Evolutionary conservation across 768 basidiomycete genomes (phyloP).

Genomic region (Suillus cothurnatus): DNA sequence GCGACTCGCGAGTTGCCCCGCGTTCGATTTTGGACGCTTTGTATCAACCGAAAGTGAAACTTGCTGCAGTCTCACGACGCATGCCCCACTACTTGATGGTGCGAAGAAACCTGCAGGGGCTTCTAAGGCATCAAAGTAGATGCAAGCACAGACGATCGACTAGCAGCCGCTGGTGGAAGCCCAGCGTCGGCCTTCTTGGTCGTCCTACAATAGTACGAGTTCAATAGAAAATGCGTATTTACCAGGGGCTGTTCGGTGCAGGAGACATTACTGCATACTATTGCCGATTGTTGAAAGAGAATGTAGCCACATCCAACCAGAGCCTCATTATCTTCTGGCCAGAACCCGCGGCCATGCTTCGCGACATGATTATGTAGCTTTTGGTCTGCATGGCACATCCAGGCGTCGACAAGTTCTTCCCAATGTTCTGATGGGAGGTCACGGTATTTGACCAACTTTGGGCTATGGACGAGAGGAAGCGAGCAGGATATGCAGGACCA

Average conservation of each 20-base stretch:
- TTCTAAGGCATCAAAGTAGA: constrained; percentile 40
- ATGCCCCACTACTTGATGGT: constrained; percentile 19
- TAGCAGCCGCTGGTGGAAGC: constrained; percentile 61
- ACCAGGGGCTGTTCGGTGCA: constrained; percentile 51
- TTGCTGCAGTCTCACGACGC: constrained; percentile 34
- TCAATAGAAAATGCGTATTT: constrained; percentile 36
- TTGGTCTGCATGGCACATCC: constrained; percentile 98
- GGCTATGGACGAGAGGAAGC: constrained; percentile 60
- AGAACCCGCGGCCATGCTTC: constrained; percentile 68
- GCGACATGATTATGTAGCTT: constrained; percentile 71
- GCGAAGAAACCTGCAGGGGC: constrained; percentile 58
- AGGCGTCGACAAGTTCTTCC: constrained; percentile 95
- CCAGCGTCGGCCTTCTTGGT: constrained; percentile 93
- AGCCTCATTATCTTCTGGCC: constrained; percentile 71
- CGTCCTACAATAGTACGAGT: constrained; percentile 52
- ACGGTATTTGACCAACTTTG: constrained; percentile 57
- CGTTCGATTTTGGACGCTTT: constrained; percentile 80
- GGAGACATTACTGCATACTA: constrained; percentile 1
- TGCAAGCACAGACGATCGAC: constrained; percentile 23
- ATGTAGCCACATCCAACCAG: constrained; percentile 92
- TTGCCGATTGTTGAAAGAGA: constrained; percentile 46
- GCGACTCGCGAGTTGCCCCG: constrained; percentile 28
- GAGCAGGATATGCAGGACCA: constrained; percentile 84
- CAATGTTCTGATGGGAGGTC: constrained; percentile 96
- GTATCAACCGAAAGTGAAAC: constrained; percentile 82